Percentiles rank a stretch among this genome's conserved stretches.
These are phyloP conservation scores for Mycogone perniciosa DNA, from an alignment of 2,329 filamentous ascomycete species.

Conservation along the genomic window DNA sequence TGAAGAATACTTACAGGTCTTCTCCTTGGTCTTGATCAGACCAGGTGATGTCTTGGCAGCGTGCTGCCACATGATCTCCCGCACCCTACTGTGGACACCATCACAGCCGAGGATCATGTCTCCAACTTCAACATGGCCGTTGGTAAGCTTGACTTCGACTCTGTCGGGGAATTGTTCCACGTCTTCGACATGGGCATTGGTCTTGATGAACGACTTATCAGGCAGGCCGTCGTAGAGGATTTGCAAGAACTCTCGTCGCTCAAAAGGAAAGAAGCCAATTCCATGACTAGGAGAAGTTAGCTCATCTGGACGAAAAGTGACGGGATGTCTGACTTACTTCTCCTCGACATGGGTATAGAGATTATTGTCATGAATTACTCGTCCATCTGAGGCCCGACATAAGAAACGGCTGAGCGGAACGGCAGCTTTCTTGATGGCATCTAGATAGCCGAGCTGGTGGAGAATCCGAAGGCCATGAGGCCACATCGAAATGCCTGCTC, in stretches of 20 bases:
- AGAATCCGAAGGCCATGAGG: constrained; percentile 22
- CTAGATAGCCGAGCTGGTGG: constrained; percentile 21
- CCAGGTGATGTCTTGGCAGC: constrained; percentile 12
- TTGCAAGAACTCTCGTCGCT: constrained; percentile 1
- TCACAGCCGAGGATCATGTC: constrained; percentile 37
- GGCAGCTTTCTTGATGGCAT: constrained; percentile 3
- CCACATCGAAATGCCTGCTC: constrained; percentile 20
- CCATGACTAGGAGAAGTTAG: no score
- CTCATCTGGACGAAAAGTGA: no score
- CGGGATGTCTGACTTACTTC: no score
- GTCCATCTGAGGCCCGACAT: neutral
- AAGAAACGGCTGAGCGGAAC: neutral
- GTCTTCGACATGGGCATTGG: neutral
- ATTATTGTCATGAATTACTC: constrained; percentile 1
- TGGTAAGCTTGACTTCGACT: constrained; percentile 26
- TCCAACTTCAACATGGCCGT: constrained; percentile 29
- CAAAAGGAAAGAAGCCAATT: no score
- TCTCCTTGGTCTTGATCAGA: constrained; percentile 15
- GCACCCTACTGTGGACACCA: constrained; percentile 32
- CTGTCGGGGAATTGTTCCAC: constrained; percentile 12
- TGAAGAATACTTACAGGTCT: constrained; percentile 12
- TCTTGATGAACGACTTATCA: constrained; percentile 6
- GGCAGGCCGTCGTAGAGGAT: constrained; percentile 13
- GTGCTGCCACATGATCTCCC: constrained; percentile 20
- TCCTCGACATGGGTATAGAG: neutral